Conservation (phyloP, 1,284 basidiomycete species). For the Ustilago tritici region DNA sequence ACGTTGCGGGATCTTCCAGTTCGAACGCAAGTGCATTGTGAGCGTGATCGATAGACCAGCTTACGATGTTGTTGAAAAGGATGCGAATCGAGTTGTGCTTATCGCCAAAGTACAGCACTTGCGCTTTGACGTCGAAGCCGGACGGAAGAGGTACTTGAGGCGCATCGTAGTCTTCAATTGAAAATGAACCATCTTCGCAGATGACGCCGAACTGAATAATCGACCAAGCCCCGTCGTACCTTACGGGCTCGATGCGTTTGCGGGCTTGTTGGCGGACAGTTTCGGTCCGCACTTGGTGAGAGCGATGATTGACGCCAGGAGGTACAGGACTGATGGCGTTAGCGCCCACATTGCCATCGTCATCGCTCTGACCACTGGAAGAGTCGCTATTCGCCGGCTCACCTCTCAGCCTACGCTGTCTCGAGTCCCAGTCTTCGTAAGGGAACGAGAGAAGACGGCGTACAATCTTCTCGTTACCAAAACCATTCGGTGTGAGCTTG, state of each 20-base stretch:
- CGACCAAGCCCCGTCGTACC: slow-evolving; percentile 20
- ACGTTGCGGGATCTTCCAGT: slow-evolving; percentile 40
- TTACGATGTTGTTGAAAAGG: slow-evolving; percentile 40
- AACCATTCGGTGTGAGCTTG: slow-evolving; percentile 30
- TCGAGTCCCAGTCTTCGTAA: slow-evolving; percentile 20
- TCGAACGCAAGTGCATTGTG: slow-evolving; percentile 30
- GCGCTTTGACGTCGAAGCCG: slow-evolving; percentile 24
- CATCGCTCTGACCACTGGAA: slow-evolving; percentile 4
- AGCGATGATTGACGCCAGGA: background rate
- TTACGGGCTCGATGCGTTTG: slow-evolving; percentile 7
- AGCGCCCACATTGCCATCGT: background rate
- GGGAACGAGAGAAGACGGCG: slow-evolving; percentile 15
- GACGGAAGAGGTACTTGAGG: slow-evolving; percentile 14
- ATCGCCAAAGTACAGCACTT: slow-evolving; percentile 32
- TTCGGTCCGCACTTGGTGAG: slow-evolving; percentile 3
- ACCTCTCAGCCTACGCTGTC: slow-evolving; percentile 13
- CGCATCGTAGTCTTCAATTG: slow-evolving; percentile 35
- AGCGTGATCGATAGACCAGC: slow-evolving; percentile 33
- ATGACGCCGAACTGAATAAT: slow-evolving; percentile 37
- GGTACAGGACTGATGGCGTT: background rate
- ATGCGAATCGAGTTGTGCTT: slow-evolving; percentile 32
- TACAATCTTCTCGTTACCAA: slow-evolving; percentile 14
- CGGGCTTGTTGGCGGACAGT: background rate
- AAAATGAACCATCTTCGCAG: slow-evolving; percentile 41
- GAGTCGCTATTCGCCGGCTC: background rate